Evolutionary conservation across 805 yeast species (phyloP), one percentile per base, ranked within the genome.

Genomic region (Suhomyces kilbournensis): DNA sequence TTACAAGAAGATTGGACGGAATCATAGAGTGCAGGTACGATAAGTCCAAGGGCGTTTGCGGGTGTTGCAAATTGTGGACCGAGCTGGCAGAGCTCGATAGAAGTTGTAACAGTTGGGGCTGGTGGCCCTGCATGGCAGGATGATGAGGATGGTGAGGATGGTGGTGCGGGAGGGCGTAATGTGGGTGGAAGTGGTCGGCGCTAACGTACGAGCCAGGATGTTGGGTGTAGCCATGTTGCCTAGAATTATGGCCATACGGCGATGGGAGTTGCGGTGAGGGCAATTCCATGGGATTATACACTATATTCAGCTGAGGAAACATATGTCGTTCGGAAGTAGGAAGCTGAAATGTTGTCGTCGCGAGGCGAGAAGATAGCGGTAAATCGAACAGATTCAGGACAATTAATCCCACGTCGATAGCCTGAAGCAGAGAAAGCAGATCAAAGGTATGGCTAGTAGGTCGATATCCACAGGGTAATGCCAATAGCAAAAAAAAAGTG

Each of bases 1-100:
- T 76, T 53, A 82, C 70, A 47, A 85, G 67, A 48, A 85, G 66
- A 59, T 84, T 86, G 15, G 85, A 71, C 1, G 91, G 91, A 17
- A 85, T 68, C 74, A 85, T 75, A 12, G 85, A 78, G 4, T 82
- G 78, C 7, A 86, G 84, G 59, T 83, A 84, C 3, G 78, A 69
- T 52, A 79, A 64, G 61, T 85, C 89, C 59, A 83, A 76, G 1
- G 90, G 88, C 2, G 86, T 77, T 65, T 34, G 35, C 3, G 51
- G 51, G 22, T 30, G 51, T 17, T 40, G 46, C 42, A 38, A 38
- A 25, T 47, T 38, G 20, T 25, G 45, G n/a, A 47, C 28, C 32
- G 51, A 38, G 43, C 19, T 22, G n/a, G 51, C 28, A 4, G 32
- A 28, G 44, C 19, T 22, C 9, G 40, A 20, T 20, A 34, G 49